These are phyloP conservation scores for Discostella pseudostelligera DNA, from an alignment of 108 stramenopile species.

Conservation along the genomic window DNA sequence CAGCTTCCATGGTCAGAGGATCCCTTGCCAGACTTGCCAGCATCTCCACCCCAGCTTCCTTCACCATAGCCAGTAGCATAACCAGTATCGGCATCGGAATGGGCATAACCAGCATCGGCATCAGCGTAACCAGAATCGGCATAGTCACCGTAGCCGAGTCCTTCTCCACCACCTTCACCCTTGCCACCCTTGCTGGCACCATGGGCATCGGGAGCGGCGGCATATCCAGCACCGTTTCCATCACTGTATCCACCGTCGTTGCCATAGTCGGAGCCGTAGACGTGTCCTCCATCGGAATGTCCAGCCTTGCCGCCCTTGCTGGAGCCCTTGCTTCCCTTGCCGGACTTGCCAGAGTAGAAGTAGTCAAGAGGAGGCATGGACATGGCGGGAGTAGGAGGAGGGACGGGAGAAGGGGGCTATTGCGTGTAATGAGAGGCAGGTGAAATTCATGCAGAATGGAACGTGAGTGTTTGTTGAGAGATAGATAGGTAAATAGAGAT, in stretches of 20 bases:
- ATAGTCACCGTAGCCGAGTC: too few relatives aligned
- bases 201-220: too few relatives aligned
- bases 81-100: neutral
- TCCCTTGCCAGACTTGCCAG: conserved; percentile 11
- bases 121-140: neutral
- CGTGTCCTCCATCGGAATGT: too few relatives aligned
- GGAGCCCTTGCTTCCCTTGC: conserved; percentile 5
- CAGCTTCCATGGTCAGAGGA: neutral
- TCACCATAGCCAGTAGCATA: neutral
- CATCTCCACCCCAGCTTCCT: neutral
- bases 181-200: too few relatives aligned
- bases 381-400: neutral
- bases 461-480: too few relatives aligned
- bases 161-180: too few relatives aligned
- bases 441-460: neutral
- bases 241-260: neutral
- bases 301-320: neutral
- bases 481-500: too few relatives aligned
- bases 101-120: neutral
- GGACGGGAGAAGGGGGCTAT: neutral
- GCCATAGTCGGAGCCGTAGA: neutral
- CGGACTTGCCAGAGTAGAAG: neutral
- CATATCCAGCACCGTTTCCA: neutral
- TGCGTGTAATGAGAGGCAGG: neutral
- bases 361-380: conserved; percentile 1